phyloP scores from a whole-genome alignment of 2,329 filamentous ascomycete species.

The Xylariaceae sp. region DNA sequence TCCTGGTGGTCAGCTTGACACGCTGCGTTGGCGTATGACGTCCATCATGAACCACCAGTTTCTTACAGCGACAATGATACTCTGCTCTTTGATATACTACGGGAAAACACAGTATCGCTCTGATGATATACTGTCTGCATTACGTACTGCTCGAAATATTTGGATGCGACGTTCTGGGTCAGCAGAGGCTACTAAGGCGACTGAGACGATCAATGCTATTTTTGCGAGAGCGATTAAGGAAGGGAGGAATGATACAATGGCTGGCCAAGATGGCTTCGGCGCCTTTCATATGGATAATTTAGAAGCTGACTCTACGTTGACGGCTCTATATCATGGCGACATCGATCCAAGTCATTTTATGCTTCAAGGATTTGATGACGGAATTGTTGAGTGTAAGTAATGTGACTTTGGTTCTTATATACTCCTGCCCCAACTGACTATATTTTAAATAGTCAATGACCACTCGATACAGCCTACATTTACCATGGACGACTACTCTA shows the following conservation, averaged over 20 bases:
- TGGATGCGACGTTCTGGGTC: not conserved
- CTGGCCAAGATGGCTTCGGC: too few relatives aligned
- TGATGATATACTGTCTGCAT: not conserved
- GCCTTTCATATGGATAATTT: too few relatives aligned
- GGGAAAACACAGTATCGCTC: not conserved
- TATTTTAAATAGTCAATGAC: too few relatives aligned
- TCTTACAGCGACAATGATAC: conserved; percentile 5
- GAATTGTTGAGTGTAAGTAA: too few relatives aligned
- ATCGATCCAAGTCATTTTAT: too few relatives aligned
- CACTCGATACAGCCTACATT: too few relatives aligned
- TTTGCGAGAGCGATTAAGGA: not conserved
- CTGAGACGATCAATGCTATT: not conserved
- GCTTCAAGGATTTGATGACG: too few relatives aligned
- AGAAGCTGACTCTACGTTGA: too few relatives aligned
- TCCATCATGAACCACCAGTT: conserved; percentile 6
- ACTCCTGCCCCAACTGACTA: too few relatives aligned
- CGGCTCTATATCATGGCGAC: too few relatives aligned
- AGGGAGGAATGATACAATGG: not conserved
- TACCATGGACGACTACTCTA: too few relatives aligned
- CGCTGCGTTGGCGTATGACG: conserved; percentile 2
- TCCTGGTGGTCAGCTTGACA: not conserved
- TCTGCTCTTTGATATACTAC: not conserved
- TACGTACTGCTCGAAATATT: not conserved
- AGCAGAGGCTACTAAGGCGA: not conserved
- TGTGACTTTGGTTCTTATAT: too few relatives aligned